Base-by-base conservation (phyloP, 192 early-diverging fungal species). In the Paraglomus brasilianum region DNA sequence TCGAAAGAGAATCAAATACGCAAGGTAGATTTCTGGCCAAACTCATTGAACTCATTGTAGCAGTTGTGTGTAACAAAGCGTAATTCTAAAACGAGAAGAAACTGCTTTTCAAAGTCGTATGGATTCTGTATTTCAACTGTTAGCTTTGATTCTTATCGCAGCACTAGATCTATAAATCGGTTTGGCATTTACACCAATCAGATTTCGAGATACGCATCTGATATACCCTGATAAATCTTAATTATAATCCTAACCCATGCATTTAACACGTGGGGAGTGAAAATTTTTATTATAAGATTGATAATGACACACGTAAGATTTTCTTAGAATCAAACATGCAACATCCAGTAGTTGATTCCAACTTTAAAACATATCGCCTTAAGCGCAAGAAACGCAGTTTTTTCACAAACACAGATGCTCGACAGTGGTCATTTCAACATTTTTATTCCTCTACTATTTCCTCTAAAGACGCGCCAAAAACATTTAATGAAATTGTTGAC, bases 91-190 rank as follows among this genome's bases (percentile, higher is more conserved):
- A 17, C 46, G 17, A 55, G 46, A 47, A 55, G 8, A 11, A 55
- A 17, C 52, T 7, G 52, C 52, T 55, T 55, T 55, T 7, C 52
- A 55, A 55, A 55, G 52, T 55, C 17, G 52, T 24, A 55, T 7
- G 52, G 52, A 55, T 55, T n/a, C 52, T 55, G 52, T 55, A 17
- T 55, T 55, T 55, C 52, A 55, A 55, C 52, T 55, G 8, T 55
- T 55, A 55, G 52, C 52, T 15, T 55, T 55, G 52, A 55, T 55
- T 55, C 52, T 55, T 55, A 55, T 17, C 17, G 52, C 52, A n/a
- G n/a, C n/a, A n/a, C n/a, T n/a, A n/a, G n/a, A n/a, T n/a, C 52
- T 8, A 55, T 55, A 55, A 11, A 11, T 47, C 46, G 46, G 8
- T 47, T 47, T 15, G 15, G 46, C 46, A 47, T 47, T 47, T 47